Base-by-base conservation (phyloP, 257 asterid genomes). In the Perilla frutescens region DNA sequence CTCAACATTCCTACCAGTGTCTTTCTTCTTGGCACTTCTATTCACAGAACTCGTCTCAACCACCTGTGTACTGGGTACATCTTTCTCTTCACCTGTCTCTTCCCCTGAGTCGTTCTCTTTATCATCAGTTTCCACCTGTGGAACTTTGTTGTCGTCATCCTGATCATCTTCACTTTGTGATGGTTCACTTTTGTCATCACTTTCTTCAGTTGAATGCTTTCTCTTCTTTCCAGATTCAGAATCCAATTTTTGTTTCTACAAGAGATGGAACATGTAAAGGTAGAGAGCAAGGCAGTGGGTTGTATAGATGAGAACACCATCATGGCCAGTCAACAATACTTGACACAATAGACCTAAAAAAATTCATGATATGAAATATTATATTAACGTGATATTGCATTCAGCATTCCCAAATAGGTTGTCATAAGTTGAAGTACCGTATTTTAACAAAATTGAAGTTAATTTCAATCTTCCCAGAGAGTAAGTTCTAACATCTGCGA, bases 201-300 rank as follows among this genome's bases (percentile, higher is more conserved):
- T 88, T 55, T 81, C 89, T 37, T 80, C 87, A 12, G 77, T 20
- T 44, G 81, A 57, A 14, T 10, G 77, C 68, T 90, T 84, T 43
- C 44, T 82, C 83, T 90, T 87, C 84, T 83, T 88, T 55, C 78
- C 90, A 62, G 78, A 81, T 78, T 79, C 82, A 63, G 87, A 76
- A 60, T 76, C 83, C 71, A 44, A 47, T 66, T 81, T 84, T 77
- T 76, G 87, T 75, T 86, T 89, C 97, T 88, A 74, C 68, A 79
- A 7, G 47, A 70, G 29, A 44, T 73, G 45, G 68, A 40, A 66
- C 71, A 51, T 50, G 62, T 3, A 62, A 48, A 13, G 12, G 41
- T 39, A 40, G 50, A n/a, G 40, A 8, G 12, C 20, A 36, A 20
- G 32, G 41, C 37, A 62, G 63, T 50, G 62, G 45, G 4, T 15